Evolutionary conservation across 176 grass and related monocot genomes (phyloP).

Genomic region (Triticum dicoccoides): DNA sequence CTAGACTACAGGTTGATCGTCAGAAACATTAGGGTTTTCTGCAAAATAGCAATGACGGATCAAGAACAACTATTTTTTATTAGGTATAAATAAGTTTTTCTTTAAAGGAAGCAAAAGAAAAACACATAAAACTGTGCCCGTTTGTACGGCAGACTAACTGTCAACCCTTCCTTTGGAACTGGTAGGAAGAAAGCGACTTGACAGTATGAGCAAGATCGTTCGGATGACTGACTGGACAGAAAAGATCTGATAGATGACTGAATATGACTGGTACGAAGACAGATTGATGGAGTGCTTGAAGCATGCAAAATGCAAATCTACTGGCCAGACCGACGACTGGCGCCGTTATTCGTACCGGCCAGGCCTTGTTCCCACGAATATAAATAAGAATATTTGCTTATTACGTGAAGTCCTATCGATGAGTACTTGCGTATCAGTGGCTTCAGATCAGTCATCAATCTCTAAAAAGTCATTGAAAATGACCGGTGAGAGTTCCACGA

Average conservation of each 20-base stretch:
- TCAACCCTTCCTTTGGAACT: not conserved
- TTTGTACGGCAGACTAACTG: not conserved
- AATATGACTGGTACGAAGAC: not conserved
- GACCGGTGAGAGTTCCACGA: not conserved
- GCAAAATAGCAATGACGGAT: no score
- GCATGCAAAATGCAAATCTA: not conserved
- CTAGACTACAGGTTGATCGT: no score
- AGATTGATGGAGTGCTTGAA: not conserved
- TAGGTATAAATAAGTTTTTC: no score
- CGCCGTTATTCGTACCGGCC: conserved; percentile 33
- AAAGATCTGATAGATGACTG: not conserved
- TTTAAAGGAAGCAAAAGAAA: not conserved
- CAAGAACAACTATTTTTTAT: no score
- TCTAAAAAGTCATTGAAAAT: not conserved
- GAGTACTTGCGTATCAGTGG: not conserved
- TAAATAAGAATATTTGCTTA: not conserved
- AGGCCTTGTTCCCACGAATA: conserved; percentile 30
- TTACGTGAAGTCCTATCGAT: not conserved
- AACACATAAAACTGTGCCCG: not conserved
- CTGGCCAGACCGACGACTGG: not conserved
- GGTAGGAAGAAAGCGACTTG: not conserved
- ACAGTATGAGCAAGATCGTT: not conserved
- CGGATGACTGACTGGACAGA: not conserved
- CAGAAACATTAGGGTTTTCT: no score
- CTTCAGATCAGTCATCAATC: conserved; percentile 18